phyloP scores from a whole-genome alignment of 192 early-diverging fungal genomes.

The Diversispora eburnea region DNA sequence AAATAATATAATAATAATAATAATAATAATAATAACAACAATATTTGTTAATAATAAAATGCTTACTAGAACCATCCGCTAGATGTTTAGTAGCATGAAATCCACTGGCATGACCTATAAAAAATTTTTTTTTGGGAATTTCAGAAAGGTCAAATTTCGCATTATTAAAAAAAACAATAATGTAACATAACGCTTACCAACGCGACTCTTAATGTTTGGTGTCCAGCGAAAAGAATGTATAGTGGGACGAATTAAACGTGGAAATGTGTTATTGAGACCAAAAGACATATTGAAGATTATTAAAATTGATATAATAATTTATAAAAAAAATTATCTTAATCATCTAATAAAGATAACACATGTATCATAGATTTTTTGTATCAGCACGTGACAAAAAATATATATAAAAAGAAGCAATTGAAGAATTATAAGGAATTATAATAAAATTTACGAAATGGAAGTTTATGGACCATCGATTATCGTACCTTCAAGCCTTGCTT shows the following conservation, averaged over 20 bases:
- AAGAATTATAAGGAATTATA: too few species aligned
- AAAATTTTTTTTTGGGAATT: background rate
- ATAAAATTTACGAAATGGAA: background rate
- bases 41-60: too few species aligned
- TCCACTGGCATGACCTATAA: background rate
- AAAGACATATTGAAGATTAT: background rate
- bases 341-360: too few species aligned
- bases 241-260: background rate
- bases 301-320: too few species aligned
- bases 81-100: background rate
- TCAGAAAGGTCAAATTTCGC: background rate
- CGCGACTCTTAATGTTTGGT: background rate
- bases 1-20: too few species aligned
- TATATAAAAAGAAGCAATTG: background rate
- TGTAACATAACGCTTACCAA: background rate
- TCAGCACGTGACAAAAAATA: background rate
- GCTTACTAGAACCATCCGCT: background rate
- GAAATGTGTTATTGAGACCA: background rate
- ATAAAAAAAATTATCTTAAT: background rate
- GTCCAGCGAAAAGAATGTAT: background rate
- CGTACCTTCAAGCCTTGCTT: constrained; percentile 49
- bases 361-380: background rate
- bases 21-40: too few species aligned
- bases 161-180: background rate
- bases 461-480: background rate